Conservation (phyloP, 257 asterid genomes). For the Solanum chaucha region DNA sequence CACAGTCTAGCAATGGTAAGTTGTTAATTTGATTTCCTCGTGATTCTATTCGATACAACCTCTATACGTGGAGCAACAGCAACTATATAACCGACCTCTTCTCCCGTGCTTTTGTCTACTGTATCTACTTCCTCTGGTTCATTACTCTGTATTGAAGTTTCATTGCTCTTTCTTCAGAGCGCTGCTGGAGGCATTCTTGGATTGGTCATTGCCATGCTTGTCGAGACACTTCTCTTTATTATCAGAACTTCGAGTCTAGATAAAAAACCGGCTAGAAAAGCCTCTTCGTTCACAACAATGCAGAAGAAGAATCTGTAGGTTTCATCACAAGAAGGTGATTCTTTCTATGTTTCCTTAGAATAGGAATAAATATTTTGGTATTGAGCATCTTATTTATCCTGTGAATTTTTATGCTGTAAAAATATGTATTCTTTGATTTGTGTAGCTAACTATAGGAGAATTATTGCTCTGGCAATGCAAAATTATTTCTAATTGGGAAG, state of each 20-base stretch:
- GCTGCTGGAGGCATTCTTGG: slow-evolving; percentile 99
- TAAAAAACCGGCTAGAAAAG: slow-evolving; percentile 11
- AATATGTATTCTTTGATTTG: not conserved
- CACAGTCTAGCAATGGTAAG: slow-evolving; percentile 71
- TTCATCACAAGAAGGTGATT: not conserved
- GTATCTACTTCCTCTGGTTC: not conserved
- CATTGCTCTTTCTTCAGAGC: slow-evolving; percentile 29
- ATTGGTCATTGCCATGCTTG: slow-evolving; percentile 75
- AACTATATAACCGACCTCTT: not conserved
- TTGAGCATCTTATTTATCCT: not conserved
- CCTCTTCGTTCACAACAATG: slow-evolving; percentile 14
- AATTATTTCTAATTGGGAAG: too few relatives aligned
- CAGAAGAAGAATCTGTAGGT: slow-evolving; percentile 15
- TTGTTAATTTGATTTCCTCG: not conserved
- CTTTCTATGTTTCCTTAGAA: not conserved
- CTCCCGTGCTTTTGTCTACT: not conserved
- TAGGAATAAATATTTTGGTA: not conserved
- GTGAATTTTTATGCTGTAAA: not conserved
- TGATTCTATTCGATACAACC: not conserved
- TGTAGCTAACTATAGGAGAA: not conserved
- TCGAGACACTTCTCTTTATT: slow-evolving; percentile 77
- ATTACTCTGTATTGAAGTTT: not conserved
- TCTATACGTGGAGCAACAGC: not conserved
- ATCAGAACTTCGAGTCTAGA: slow-evolving; percentile 42
- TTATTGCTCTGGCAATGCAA: too few relatives aligned